Evolutionary conservation across 495 filamentous ascomycete genomes (phyloP).

Genomic region (Neurospora africana): DNA sequence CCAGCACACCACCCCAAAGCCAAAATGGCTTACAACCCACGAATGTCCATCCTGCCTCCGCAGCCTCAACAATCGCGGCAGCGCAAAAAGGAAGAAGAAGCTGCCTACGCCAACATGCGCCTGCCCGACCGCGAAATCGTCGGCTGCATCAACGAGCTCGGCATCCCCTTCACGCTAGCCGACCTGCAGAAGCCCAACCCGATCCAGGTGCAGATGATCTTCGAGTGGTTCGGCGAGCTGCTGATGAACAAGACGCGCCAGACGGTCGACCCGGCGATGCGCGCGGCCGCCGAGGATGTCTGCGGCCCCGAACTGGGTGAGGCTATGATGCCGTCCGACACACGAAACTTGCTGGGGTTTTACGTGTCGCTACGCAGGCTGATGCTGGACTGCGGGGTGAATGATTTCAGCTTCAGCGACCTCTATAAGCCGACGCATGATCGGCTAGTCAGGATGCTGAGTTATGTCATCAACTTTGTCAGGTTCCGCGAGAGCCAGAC

Average conservation of each 20-base stretch:
- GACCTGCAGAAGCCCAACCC: conserved; percentile 92
- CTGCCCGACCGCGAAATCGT: conserved; percentile 82
- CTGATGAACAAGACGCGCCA: conserved; percentile 85
- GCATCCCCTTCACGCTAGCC: conserved; percentile 73
- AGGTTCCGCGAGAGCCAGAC: conserved; percentile 89
- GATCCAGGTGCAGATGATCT: conserved; percentile 86
- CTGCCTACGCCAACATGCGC: conserved; percentile 74
- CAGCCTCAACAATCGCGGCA: conserved; percentile 50
- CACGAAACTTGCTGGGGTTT: conserved; percentile 87
- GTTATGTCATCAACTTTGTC: conserved; percentile 96
- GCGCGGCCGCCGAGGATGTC: conserved; percentile 74
- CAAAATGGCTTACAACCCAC: conserved; percentile 59
- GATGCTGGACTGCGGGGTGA: conserved; percentile 78
- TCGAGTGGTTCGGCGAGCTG: conserved; percentile 93
- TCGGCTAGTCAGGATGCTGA: conserved; percentile 83
- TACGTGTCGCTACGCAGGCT: conserved; percentile 68
- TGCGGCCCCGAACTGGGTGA: conserved; percentile 63
- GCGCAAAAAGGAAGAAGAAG: conserved; percentile 67
- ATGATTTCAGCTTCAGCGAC: conserved; percentile 87
- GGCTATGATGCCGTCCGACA: conserved; percentile 73
- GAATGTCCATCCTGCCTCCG: conserved; percentile 60
- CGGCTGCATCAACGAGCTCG: conserved; percentile 93
- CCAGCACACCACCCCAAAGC: neutral
- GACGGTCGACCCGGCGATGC: conserved; percentile 89
- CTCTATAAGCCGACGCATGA: conserved; percentile 79